Percentiles rank a stretch among this genome's conserved stretches.
Conservation (phyloP, 1,284 basidiomycete genomes). For the Cerioporus squamosus region DNA sequence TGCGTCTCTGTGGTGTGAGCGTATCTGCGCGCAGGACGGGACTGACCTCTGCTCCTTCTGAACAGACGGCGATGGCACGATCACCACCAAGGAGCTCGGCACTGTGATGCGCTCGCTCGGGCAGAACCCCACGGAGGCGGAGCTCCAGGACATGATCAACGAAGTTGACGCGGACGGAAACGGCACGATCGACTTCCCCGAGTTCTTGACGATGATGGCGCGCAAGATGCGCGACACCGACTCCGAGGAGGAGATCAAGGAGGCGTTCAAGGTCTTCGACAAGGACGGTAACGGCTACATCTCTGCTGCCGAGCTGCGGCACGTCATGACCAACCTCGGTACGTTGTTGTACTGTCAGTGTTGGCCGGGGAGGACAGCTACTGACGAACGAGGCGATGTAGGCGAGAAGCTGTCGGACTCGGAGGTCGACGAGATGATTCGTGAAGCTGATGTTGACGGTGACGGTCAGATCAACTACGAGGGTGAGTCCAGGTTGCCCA, state of each 20-base stretch:
- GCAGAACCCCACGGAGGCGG: constrained; percentile 95
- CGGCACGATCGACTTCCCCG: constrained; percentile 95
- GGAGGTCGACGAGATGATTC: constrained; percentile 98
- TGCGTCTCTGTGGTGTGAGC: constrained; percentile 29
- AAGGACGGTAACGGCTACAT: constrained; percentile 86
- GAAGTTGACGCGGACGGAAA: constrained; percentile 83
- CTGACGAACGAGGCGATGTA: constrained; percentile 27
- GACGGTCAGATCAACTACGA: constrained; percentile 91
- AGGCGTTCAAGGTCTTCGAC: constrained; percentile 87
- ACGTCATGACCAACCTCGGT: constrained; percentile 94
- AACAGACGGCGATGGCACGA: constrained; percentile 94
- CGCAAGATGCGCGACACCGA: constrained; percentile 96
- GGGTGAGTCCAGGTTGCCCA: constrained; percentile 48
- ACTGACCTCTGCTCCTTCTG: not conserved
- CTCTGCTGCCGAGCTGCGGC: constrained; percentile 81
- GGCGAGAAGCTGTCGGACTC: constrained; percentile 92
- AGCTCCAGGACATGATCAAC: constrained; percentile 97
- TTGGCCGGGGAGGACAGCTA: not conserved
- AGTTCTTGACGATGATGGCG: constrained; percentile 96
- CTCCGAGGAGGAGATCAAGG: constrained; percentile 76
- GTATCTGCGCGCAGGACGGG: no score
- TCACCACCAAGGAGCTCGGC: constrained; percentile 94
- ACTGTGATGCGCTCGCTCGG: constrained; percentile 97
- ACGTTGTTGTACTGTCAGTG: constrained; percentile 35
- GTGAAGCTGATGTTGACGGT: constrained; percentile 96